Evolutionary conservation across 2,329 filamentous ascomycete species (phyloP), one percentile per base, ranked within the genome.

Genomic region (Aspergillus melleus): DNA sequence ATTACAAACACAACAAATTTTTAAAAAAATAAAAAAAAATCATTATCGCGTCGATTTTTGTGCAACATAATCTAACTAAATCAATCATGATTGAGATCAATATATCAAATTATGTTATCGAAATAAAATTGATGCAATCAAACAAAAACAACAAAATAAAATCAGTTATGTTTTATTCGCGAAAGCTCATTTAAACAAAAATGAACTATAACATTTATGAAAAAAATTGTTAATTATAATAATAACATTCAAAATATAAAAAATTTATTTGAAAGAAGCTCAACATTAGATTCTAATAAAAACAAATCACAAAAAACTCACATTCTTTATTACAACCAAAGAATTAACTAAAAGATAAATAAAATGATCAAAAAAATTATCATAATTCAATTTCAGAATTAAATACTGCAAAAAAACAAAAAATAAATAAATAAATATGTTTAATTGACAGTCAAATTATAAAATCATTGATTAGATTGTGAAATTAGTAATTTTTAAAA

Each of bases 221-320:
- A 29, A 29, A 29, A 4, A 29, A 29, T 9, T 29, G 2, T 6
- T 29, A 29, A 4, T 4, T 9, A 29, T 29, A 29, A 4, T 29
- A 9, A 29, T 9, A 29, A 2, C 2, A 29, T 29, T 29, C 2
- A 29, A 29, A 29, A 2, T 8, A 29, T 29, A 9, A 9, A 29
- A 9, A 29, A 6, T 29, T 1, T 29, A 29, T 9, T 9, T 29
- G 1, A 6, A 29, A 29, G 1, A 47, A 52, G 26, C 26, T 29
- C 6, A 29, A 6, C 6, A 29, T 4, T 9, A 29, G 8, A 29
- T 29, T 29, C 26, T 29, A 29, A 19, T 57, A 16, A 55, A 55
- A 36, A 49, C 19, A 49, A 12, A 55, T 29, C 49, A 55, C 49
- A 55, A 55, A 19, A 55, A 55, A 8, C n/a, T 47, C 2, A 55